Conservation (phyloP, 1,139 yeast species). For the Taphrina pruni region DNA sequence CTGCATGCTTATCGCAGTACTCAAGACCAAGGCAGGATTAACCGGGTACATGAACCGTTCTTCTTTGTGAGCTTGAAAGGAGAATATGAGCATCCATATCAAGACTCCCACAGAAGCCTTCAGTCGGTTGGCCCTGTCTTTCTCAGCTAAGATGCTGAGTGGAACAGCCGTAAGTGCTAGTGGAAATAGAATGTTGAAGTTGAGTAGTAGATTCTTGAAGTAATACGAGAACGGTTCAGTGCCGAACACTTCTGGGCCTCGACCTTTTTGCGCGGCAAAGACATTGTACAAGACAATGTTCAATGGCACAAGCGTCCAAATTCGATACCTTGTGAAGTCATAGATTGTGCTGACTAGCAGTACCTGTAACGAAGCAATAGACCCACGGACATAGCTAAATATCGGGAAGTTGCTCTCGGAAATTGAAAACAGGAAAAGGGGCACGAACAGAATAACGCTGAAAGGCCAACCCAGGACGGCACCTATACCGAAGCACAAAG, state of each 20-base stretch:
- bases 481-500: constrained; percentile 62
- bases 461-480: constrained; percentile 94
- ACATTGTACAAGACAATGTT: constrained; percentile 87
- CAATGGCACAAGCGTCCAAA: constrained; percentile 70
- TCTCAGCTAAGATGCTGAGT: constrained; percentile 4
- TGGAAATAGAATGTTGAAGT: constrained; percentile 66
- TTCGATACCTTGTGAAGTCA: constrained; percentile 73
- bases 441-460: constrained; percentile 68
- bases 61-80: constrained; percentile 86
- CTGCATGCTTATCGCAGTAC: constrained; percentile 63
- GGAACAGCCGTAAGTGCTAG: constrained; percentile 58
- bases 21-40: constrained; percentile 69
- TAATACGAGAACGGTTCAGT: constrained; percentile 83
- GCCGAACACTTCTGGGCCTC: constrained; percentile 92
- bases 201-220: constrained; percentile 67
- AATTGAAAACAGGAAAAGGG: constrained; percentile 23
- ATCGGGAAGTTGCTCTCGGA: constrained; percentile 50
- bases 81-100: constrained; percentile 72
- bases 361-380: constrained; percentile 24
- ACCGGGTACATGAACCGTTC: constrained; percentile 88
- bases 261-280: constrained; percentile 64
- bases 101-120: constrained; percentile 57
- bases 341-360: constrained; percentile 55
- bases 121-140: background rate
- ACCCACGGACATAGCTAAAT: constrained; percentile 41